Base-by-base conservation (phyloP, 2,329 filamentous ascomycete genomes). In the Venturia asperata region DNA sequence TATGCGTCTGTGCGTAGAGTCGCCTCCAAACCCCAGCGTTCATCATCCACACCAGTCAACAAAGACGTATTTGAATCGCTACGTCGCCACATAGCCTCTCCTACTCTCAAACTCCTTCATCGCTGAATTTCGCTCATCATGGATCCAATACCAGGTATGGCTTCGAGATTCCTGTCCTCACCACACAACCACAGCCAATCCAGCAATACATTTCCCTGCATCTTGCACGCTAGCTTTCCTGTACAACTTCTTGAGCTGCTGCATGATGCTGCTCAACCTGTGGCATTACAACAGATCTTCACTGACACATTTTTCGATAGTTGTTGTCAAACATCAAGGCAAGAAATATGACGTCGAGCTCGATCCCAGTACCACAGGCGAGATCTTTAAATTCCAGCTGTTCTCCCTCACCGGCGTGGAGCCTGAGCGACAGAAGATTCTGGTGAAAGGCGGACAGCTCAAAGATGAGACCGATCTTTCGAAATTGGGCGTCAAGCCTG, bases 391-490 rank as follows among this genome's bases (percentile, higher is more conserved):
- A 77, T 91, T 90, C 73, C 94, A 97, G 77, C 85, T 99, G 66
- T 99, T 89, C 80, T 97, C 92, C 68, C 82, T 99, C 65, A 99
- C 94, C 60, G 92, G 91, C 67, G 94, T 99, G 73, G 94, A 97
- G 75, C 94, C 94, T 69, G 91, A 96, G 68, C 89, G 93, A 68
- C 95, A 99, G 77, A 97, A 97, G 80, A 90, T 99, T 71, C 80
- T 99, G 65, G 86, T 97, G 77, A 97, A 96, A 78, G 92, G 92
- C 69, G 90, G 91, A 68, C 91, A 96, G 77, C 86, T 99, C 71
- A 99, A 97, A 78, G 90, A 99, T 85, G 92, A 97, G 73, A 90
- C 91, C 66, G 87, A 91, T 67, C 86, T 99, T 76, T 86, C 87
- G 69, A 89, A 88, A 71, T 83, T 97, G 67, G 88, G 88, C 72